A percentile compares a stretch with the other conserved stretches of the same genome.
phyloP scores from a whole-genome alignment of 2,329 filamentous ascomycete genomes.

The Anthostomella pinea region DNA sequence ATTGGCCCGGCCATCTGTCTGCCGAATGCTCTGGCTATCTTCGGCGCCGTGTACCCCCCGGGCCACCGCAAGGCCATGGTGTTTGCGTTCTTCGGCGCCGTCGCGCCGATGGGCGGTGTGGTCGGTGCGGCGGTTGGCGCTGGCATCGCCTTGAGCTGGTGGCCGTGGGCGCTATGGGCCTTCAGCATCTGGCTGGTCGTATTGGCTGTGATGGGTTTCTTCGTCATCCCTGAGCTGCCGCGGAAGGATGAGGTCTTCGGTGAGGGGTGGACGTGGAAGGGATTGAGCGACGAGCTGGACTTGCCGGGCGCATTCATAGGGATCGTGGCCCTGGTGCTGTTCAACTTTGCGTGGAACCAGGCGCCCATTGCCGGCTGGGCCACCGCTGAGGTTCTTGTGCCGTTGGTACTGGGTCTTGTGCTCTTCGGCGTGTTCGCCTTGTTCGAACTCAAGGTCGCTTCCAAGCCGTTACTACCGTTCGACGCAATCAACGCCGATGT shows the following conservation, averaged over 20 bases:
- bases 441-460: slow-evolving; percentile 42
- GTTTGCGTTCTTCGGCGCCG: slow-evolving; percentile 28
- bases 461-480: slow-evolving; percentile 50
- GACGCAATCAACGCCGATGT: slow-evolving; percentile 44
- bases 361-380: slow-evolving; percentile 52
- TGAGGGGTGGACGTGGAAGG: slow-evolving; percentile 13
- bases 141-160: slow-evolving; percentile 25
- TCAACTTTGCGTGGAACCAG: slow-evolving; percentile 61
- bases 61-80: slow-evolving; percentile 29
- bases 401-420: slow-evolving; percentile 50
- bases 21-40: slow-evolving; percentile 51
- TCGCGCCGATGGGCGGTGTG: slow-evolving; percentile 24
- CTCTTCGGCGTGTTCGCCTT: slow-evolving; percentile 49
- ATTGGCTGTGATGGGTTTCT: slow-evolving; percentile 16
- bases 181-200: slow-evolving; percentile 21
- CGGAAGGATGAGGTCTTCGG: slow-evolving; percentile 15
- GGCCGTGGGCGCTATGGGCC: slow-evolving; percentile 28
- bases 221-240: slow-evolving; percentile 22
- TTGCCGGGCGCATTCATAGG: slow-evolving; percentile 34
- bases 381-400: slow-evolving; percentile 47
- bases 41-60: slow-evolving; percentile 44
- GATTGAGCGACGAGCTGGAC: slow-evolving; percentile 21
- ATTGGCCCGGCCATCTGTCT: slow-evolving; percentile 50
- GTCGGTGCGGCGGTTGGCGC: slow-evolving; percentile 18
- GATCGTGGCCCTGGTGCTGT: slow-evolving; percentile 48